Evolutionary conservation across 2,329 filamentous ascomycete genomes (phyloP), one percentile per base, ranked within the genome.

Genomic region (Penicillium sp.): DNA sequence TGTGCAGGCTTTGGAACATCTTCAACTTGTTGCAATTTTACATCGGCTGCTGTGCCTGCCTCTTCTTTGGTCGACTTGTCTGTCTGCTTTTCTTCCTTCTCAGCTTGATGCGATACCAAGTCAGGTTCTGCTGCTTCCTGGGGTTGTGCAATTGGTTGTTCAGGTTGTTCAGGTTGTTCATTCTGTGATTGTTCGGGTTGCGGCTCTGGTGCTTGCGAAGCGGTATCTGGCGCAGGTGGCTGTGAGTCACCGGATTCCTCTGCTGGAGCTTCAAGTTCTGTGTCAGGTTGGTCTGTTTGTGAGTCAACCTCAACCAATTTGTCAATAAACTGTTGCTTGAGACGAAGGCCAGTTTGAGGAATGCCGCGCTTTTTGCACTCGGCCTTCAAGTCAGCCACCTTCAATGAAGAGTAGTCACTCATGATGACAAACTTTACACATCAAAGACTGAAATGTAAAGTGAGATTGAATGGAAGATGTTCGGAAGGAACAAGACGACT

Each of bases 291-390:
- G n/a, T 63, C 66, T 42, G 68, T 63, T 38, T 72, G 58, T 39
- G 61, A 62, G 51, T 78, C 75, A 36, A 70, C 66, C 55, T 79
- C 75, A 11, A 78, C 68, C 42, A 93, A 74, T 55, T 87, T 83
- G 56, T 86, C 81, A 52, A 92, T 79, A 43, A 91, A 73, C 27
- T 78, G 70, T 47, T 78, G 81, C 56, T 88, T 88, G 23, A 85
- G 80, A 69, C 91, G 89, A 48, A 91, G 79, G 8, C 89, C 89
- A 23, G 83, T 82, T 57, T 85, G 82, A 6, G 84, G 77, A 36
- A 92, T 81, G n/a, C 85, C 85, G 59, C 88, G 83, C 55, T 78
- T 79, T 74, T 89, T 91, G 39, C 92, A 80, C 76, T 91, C 88
- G 19, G 84, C 83, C 72, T 87, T 88, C 55, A 93, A 81, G 66